Conservation (phyloP, 2,329 filamentous ascomycete species). For the Cladosporium phlei region DNA sequence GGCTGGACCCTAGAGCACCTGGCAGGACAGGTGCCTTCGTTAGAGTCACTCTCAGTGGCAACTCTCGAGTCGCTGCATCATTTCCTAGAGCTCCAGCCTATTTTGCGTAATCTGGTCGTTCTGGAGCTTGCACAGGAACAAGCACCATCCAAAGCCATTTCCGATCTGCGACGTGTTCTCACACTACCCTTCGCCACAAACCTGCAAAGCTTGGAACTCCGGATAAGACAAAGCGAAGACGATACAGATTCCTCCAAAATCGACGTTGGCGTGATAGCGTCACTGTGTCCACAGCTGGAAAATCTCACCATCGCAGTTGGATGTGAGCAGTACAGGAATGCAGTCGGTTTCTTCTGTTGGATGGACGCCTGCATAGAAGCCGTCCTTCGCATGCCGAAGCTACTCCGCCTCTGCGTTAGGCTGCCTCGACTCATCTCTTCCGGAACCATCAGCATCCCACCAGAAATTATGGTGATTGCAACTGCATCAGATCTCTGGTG, state of each 20-base stretch:
- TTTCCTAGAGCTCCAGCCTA: background rate
- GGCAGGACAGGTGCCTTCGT: background rate
- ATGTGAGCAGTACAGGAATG: conserved; percentile 1
- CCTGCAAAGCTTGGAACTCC: background rate
- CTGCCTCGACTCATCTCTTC: background rate
- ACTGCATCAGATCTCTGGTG: background rate
- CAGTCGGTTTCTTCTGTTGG: conserved; percentile 8
- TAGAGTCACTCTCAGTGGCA: background rate
- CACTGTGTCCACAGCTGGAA: background rate
- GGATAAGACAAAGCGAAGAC: background rate
- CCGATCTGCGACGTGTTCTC: background rate
- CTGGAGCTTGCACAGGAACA: background rate
- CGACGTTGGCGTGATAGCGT: background rate
- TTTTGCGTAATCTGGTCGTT: background rate
- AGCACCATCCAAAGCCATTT: background rate
- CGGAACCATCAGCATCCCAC: background rate
- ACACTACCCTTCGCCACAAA: background rate
- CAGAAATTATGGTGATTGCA: background rate
- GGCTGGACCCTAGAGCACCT: background rate
- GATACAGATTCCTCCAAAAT: background rate
- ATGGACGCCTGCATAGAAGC: conserved; percentile 8
- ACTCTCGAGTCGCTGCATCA: background rate
- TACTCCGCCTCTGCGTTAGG: background rate
- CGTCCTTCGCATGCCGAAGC: background rate
- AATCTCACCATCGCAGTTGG: background rate